Evolutionary conservation across 257 asterid genomes (phyloP).

Genomic region (Nyctanthes arbortristis): DNA sequence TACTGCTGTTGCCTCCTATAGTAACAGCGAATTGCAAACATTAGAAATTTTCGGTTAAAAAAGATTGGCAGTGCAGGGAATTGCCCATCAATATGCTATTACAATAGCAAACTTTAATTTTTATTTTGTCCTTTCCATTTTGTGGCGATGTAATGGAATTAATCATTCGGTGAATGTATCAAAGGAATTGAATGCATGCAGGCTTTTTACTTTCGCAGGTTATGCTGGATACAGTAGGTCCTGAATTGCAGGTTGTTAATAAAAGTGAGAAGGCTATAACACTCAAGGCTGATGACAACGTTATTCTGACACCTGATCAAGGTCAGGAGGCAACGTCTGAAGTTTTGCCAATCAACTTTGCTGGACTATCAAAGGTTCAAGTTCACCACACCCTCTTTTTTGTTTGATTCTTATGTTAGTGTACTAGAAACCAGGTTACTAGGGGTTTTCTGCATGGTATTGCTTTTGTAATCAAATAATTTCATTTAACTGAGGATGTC

Average conservation of each 20-base stretch:
- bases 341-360: constrained; percentile 69
- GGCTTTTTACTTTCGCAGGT: constrained; percentile 44
- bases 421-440: neutral
- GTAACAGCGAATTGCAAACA: no score
- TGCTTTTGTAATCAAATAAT: neutral
- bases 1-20: no score
- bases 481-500: neutral
- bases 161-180: neutral
- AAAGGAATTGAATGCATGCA: constrained; percentile 1
- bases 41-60: no score
- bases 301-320: constrained; percentile 66
- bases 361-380: constrained; percentile 66
- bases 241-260: constrained; percentile 77
- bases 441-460: neutral
- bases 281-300: constrained; percentile 58
- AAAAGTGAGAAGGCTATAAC: constrained; percentile 60
- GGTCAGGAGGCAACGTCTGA: constrained; percentile 68
- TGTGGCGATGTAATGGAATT: neutral
- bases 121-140: neutral
- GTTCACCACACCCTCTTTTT: neutral
- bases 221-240: constrained; percentile 80
- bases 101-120: neutral
- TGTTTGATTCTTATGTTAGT: neutral
- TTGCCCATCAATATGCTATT: no score
- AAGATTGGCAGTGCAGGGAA: no score